Evolutionary conservation across 306 rosid genomes (phyloP), one percentile per base, ranked within the genome.

Genomic region (Begonia loranthoides): DNA sequence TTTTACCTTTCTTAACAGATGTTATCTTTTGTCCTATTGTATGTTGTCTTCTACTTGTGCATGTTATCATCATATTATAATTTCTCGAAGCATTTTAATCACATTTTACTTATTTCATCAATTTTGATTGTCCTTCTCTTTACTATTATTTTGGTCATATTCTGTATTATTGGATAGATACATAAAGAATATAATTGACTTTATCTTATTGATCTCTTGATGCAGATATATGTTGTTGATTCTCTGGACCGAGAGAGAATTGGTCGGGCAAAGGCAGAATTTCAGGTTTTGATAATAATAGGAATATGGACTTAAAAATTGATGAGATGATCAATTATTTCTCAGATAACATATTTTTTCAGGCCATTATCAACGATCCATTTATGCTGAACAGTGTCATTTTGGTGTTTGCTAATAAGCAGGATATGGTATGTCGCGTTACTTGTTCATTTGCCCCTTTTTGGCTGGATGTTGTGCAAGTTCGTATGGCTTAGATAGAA

Each of bases 311-410:
- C 51, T 54, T 54, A 49, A 39, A 28, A 55, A 51, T 54, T 61
- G 54, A 36, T 43, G 13, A 13, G 39, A 45, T 45, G 36, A 12
- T 21, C 60, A 28, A 44, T 28, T 54, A 52, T 50, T 49, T 68
- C 54, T 58, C 43, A 66, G 54, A 55, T 69, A 44, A 54, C 62
- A 50, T 61, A 33, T 66, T 55, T 41, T 60, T 74, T 76, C 95
- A 89, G 97, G 77, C 90, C 40, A 89, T 89, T 71, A 84, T 89
- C 72, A 84, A 73, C 59, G 97, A 89, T 61, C 97, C 97, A 1
- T 89, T 89, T 67, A 89, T 89, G 97, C 94, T 84, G 72, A 84
- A 79, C 60, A 84, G 95, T 71, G 87, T 79, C 74, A 82, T 89
- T 67, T 73, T 89, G 83, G 94, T 89, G 60, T 89, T 89, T 69